Conservation (phyloP, 768 basidiomycete species). For the Mycena maculata region DNA sequence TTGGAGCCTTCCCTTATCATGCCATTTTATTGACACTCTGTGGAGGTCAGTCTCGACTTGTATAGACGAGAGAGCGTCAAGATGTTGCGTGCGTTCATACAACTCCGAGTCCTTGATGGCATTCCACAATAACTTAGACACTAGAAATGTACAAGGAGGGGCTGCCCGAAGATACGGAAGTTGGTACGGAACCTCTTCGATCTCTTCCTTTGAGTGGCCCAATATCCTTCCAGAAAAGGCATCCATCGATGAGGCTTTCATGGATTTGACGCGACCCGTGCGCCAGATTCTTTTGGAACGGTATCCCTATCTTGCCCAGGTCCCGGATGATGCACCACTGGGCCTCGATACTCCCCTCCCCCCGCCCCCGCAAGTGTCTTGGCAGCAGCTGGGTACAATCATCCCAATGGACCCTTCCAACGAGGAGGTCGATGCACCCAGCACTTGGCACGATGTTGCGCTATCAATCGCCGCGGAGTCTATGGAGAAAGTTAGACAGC, state of each 20-base stretch:
- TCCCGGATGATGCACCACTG: constrained; percentile 74
- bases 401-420: constrained; percentile 62
- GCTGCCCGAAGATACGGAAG: constrained; percentile 76
- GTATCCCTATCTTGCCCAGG: constrained; percentile 79
- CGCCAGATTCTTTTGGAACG: constrained; percentile 77
- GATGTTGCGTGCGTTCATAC: constrained; percentile 60
- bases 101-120: not conserved
- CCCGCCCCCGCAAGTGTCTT: constrained; percentile 71
- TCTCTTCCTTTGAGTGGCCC: not conserved
- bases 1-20: not conserved
- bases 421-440: constrained; percentile 40
- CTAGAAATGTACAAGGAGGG: constrained; percentile 79
- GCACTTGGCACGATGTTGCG: constrained; percentile 94
- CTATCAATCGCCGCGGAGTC: constrained; percentile 89
- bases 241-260: constrained; percentile 96
- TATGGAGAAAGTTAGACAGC: constrained; percentile 78
- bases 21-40: constrained; percentile 5
- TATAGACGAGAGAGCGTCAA: constrained; percentile 93
- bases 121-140: not conserved
- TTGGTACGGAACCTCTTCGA: constrained; percentile 63
- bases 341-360: constrained; percentile 86
- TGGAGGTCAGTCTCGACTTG: constrained; percentile 89
- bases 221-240: constrained; percentile 79
- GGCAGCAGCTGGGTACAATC: constrained; percentile 70
- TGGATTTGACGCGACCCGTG: constrained; percentile 89